Conservation (phyloP, 2,329 filamentous ascomycete species). For the Xylariales sp. region DNA sequence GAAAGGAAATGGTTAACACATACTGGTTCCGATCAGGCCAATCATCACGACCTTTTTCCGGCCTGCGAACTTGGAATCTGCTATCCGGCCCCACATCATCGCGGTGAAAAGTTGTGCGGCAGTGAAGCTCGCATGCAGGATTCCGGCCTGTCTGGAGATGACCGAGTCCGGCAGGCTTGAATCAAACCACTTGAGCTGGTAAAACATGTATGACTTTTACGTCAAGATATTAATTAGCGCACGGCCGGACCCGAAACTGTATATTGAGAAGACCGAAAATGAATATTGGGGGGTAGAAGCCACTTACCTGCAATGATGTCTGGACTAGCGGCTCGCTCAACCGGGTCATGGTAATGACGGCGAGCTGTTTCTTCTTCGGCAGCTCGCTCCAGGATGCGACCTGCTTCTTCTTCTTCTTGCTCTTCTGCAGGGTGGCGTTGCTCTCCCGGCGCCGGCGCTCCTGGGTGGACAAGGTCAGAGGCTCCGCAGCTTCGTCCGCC, state of each 20-base stretch:
- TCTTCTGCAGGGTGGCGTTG: no score
- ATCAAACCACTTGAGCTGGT: conserved; percentile 77
- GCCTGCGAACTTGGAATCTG: conserved; percentile 59
- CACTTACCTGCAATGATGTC: conserved; percentile 56
- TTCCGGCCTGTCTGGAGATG: conserved; percentile 72
- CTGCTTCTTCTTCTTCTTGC: neutral
- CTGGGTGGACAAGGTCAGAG: no score
- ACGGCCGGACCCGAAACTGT: no score
- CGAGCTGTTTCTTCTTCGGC: conserved; percentile 71
- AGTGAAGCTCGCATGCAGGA: conserved; percentile 76
- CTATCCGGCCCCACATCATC: conserved; percentile 74
- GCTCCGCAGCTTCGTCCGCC: no score
- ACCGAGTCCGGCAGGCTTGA: conserved; percentile 50
- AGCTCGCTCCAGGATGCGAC: conserved; percentile 36
- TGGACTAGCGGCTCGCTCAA: conserved; percentile 80
- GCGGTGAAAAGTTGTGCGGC: conserved; percentile 79
- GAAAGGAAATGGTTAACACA: conserved; percentile 2
- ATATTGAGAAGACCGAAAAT: no score
- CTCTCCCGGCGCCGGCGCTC: no score
- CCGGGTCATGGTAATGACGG: conserved; percentile 72
- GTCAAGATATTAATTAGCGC: no score
- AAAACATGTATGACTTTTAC: conserved; percentile 82
- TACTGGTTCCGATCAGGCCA: conserved; percentile 62
- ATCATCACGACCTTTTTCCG: conserved; percentile 76
- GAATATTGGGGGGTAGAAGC: neutral